phyloP scores from a whole-genome alignment of 257 asterid genomes.

The Solanum chiquidenum region DNA sequence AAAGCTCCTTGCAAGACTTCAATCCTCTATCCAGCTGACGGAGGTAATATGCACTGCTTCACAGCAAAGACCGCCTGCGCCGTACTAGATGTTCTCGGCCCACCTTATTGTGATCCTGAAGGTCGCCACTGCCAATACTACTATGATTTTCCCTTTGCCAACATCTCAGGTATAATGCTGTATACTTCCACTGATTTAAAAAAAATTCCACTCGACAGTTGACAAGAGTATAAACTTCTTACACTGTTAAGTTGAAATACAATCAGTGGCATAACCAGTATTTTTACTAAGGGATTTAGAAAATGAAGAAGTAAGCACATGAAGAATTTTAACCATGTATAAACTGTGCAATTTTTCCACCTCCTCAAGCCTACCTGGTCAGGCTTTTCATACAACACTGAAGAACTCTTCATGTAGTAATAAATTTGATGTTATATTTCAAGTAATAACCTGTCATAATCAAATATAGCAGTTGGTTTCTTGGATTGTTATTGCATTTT shows the following conservation, averaged over 20 bases:
- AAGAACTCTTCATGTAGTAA: not conserved
- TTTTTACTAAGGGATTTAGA: not conserved
- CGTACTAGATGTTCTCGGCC: conserved; percentile 80
- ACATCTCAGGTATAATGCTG: conserved; percentile 14
- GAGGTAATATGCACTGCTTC: conserved; percentile 82
- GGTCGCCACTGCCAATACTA: conserved; percentile 89
- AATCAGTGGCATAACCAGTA: not conserved
- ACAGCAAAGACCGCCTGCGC: conserved; percentile 82
- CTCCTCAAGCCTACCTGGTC: not conserved
- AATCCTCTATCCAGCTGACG: conserved; percentile 67
- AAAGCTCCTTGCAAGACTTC: conserved; percentile 52
- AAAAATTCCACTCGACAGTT: not conserved
- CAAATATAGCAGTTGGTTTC: not conserved
- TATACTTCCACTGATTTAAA: not conserved
- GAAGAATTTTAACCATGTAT: not conserved
- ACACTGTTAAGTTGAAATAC: not conserved
- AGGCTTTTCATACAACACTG: not conserved
- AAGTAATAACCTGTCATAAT: too few relatives aligned
- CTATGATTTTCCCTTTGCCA: conserved; percentile 36
- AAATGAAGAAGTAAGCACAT: not conserved
- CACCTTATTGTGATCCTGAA: conserved; percentile 68
- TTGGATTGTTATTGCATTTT: not conserved
- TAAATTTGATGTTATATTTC: not conserved
- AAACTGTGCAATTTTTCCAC: not conserved
- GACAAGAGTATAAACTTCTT: not conserved